These are phyloP conservation scores for Didymosphaeria variabile DNA, from an alignment of 2,329 filamentous ascomycete genomes.

Conservation along the genomic window DNA sequence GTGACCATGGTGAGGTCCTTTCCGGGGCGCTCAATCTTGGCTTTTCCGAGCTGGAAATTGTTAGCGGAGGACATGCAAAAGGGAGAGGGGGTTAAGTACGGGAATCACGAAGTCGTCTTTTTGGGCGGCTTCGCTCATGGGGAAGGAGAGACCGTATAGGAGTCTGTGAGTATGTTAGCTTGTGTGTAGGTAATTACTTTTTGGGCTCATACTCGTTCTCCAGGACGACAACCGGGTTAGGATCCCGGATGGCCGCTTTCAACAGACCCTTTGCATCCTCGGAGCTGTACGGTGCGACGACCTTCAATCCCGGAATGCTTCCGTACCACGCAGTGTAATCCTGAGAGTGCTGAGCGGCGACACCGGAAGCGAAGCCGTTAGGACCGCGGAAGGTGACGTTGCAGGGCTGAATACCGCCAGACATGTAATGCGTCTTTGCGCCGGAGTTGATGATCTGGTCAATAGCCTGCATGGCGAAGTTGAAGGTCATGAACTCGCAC, in stretches of 20 bases:
- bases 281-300: constrained; percentile 93
- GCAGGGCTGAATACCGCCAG: constrained; percentile 97
- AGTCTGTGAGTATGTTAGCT: constrained; percentile 59
- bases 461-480: constrained; percentile 99
- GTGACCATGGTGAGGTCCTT: constrained; percentile 97
- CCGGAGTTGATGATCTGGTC: constrained; percentile 99
- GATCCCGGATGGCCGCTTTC: constrained; percentile 97
- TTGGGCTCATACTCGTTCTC: constrained; percentile 58
- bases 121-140: constrained; percentile 96
- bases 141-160: constrained; percentile 92
- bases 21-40: constrained; percentile 96
- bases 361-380: constrained; percentile 96
- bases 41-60: constrained; percentile 79
- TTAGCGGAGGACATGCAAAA: constrained; percentile 21
- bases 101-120: constrained; percentile 96
- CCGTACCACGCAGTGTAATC: constrained; percentile 99
- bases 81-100: constrained; percentile 44
- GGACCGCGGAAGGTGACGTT: constrained; percentile 99
- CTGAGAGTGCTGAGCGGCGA: constrained; percentile 97
- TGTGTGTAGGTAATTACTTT: background rate
- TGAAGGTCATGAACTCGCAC: constrained; percentile 99
- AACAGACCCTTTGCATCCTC: constrained; percentile 98
- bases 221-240: constrained; percentile 86
- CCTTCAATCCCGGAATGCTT: constrained; percentile 96
- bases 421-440: constrained; percentile 99